Base-by-base conservation (phyloP, 495 filamentous ascomycete genomes). In the Delitschia confertaspora region DNA sequence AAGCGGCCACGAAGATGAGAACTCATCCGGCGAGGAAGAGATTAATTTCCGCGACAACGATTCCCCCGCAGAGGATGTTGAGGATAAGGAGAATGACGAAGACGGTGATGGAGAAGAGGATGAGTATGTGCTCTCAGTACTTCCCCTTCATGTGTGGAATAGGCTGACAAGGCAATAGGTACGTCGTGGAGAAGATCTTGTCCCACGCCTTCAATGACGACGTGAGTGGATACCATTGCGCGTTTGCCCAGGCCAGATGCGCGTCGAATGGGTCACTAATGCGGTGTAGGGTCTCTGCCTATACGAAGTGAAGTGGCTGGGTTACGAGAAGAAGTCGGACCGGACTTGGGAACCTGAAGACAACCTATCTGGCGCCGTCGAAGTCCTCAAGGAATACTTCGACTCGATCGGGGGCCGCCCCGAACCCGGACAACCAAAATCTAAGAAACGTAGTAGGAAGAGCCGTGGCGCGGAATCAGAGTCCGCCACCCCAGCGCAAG, bases 241-340 rank as follows among this genome's bases (percentile, higher is more conserved):
- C 44, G 25, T 25, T 13, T 41, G 16, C 6, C 16, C 34, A 4
- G 16, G 35, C 8, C 24, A 31, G 30, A 35, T 16, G 18, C 14
- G 36, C 38, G 17, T 19, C 23, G 10, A 30, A 39, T n/a, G 35
- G 3, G 27, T 32, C 8, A 46, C 40, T 51, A 10, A 54, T 4
- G 25, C 20, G 14, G 9, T 6, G 10, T 20, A 53, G 53, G 45
- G 27, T 7, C 20, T 14, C 6, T 16, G 29, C 24, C 14, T 42
- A 19, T 70, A 78, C 13, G 47, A 70, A 7, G 73, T 82, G 34
- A 80, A 81, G 53, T 83, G 79, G 79, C 65, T 72, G 39, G 79
- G 76, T 0, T 83, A 78, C 45, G 69, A 74, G 0, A 63, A 74
- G 13, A 63, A 62, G 8, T 49, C 51, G 1, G 78, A 83, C 36